Percentiles rank a stretch among this genome's conserved stretches.
These are phyloP conservation scores for Rhodotorula mucilaginosa DNA, from an alignment of 1,284 basidiomycete species.

Conservation along the genomic window DNA sequence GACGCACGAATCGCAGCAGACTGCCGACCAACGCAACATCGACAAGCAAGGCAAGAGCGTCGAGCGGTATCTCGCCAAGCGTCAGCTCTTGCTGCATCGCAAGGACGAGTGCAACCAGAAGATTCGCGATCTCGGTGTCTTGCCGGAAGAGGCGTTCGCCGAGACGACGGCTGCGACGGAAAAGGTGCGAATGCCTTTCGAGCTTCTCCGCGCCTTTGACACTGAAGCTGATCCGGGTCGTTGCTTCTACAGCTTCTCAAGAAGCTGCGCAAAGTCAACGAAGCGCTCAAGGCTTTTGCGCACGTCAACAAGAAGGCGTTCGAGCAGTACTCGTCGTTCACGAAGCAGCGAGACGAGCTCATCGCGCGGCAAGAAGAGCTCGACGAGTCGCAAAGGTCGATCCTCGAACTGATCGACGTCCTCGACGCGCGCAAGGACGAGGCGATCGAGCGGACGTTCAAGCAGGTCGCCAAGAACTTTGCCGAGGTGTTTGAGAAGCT, in stretches of 20 bases:
- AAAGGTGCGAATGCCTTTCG: conserved; percentile 57
- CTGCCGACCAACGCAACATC: conserved; percentile 79
- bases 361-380: conserved; percentile 82
- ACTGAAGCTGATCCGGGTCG: not conserved
- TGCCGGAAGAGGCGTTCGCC: conserved; percentile 95
- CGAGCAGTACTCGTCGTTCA: conserved; percentile 96
- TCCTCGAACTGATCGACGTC: conserved; percentile 90
- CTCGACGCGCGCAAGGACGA: conserved; percentile 97
- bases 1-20: conserved; percentile 71
- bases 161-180: conserved; percentile 75
- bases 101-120: conserved; percentile 91
- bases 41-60: conserved; percentile 89
- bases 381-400: conserved; percentile 81
- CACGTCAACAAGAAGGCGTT: conserved; percentile 99
- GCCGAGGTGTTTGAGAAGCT: conserved; percentile 95
- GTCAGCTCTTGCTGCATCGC: conserved; percentile 74
- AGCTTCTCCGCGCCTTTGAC: no score
- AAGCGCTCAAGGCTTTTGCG: conserved; percentile 88
- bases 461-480: conserved; percentile 95
- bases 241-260: conserved; percentile 67
- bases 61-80: conserved; percentile 88
- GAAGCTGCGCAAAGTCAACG: conserved; percentile 84
- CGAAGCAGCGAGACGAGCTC: conserved; percentile 91
- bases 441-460: conserved; percentile 96
- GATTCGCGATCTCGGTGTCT: conserved; percentile 90